Base-by-base conservation (phyloP, 305 asterid genomes). In the Fraxinus xanthoxyloides region DNA sequence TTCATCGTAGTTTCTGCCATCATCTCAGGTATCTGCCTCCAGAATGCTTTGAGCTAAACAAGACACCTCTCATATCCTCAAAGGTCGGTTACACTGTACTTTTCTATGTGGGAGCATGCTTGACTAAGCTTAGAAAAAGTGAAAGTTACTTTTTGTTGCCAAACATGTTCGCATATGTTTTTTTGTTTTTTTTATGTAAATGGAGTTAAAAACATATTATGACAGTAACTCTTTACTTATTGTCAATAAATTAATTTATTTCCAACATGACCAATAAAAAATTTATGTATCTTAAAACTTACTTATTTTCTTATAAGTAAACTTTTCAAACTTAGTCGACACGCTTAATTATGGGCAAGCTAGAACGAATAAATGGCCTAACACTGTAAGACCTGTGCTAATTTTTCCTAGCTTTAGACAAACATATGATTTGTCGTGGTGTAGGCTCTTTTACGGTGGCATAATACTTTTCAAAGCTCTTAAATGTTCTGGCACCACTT, bases 1-100 rank as follows among this genome's bases (percentile, higher is more conserved):
- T 15, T 38, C 77, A 79, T 79, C 67, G 56, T 40, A 67, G 65
- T 72, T 46, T 13, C 2, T 81, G 17, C 75, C 84, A 78, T 76
- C 59, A 86, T 82, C 79, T 85, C 89, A 96, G 98, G 99, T 96
- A 96, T 85, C 90, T 96, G 82, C 99, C 99, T 82, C 98, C 99
- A n/a, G 99, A 96, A 84, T 96, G 99, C 92, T 96, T 96, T 90
- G 99, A 96, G 89, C 93, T 96, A 77, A 92, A 79, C 92, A 96
- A 89, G 92, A 94, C 91, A 63, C 99, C 99, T 86, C 91, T 94
- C 81, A 96, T 96, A 77, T 96, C 99, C 83, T 96, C 99, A 17
- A 96, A 92, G 97, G 99, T 92, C 80, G 84, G 92, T 51, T 24
- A 73, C 26, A 19, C 38, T 46, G 81, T 69, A 36, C 13, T 76